These are phyloP conservation scores for Metarhizium humberi DNA, from an alignment of 2,329 filamentous ascomycete species.

Conservation along the genomic window DNA sequence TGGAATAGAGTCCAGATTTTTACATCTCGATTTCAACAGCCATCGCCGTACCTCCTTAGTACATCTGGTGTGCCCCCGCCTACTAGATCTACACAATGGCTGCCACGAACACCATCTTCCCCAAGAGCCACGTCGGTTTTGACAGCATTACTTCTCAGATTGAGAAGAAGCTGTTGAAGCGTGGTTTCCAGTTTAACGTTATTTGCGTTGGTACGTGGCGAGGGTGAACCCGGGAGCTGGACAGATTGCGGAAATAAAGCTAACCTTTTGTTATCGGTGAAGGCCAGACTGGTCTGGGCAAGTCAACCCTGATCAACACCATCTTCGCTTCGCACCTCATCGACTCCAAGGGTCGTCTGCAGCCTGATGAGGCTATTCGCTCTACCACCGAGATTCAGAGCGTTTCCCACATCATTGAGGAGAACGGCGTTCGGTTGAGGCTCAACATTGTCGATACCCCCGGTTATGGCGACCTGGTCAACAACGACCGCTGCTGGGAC, in stretches of 20 bases:
- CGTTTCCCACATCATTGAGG: slow-evolving; percentile 97
- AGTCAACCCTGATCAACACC: slow-evolving; percentile 99
- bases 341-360: slow-evolving; percentile 92
- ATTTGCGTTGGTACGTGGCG: slow-evolving; percentile 87
- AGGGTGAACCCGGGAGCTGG: slow-evolving; percentile 2
- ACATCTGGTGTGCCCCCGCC: slow-evolving; percentile 6
- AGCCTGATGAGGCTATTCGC: slow-evolving; percentile 86
- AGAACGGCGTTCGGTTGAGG: slow-evolving; percentile 94
- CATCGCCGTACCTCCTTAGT: slow-evolving; percentile 4
- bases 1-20: slow-evolving; percentile 19
- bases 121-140: slow-evolving; percentile 98
- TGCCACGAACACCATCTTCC: slow-evolving; percentile 65
- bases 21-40: slow-evolving; percentile 17
- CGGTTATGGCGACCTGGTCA: slow-evolving; percentile 96
- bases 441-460: slow-evolving; percentile 99
- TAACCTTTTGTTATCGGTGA: slow-evolving; percentile 12
- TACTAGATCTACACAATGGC: slow-evolving; percentile 53
- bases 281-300: slow-evolving; percentile 98
- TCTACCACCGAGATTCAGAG: slow-evolving; percentile 97
- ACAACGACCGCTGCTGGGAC: slow-evolving; percentile 99
- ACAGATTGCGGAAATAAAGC: slow-evolving; percentile 1
- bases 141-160: slow-evolving; percentile 99
- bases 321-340: slow-evolving; percentile 99
- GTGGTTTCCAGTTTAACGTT: slow-evolving; percentile 99
- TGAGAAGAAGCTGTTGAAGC: slow-evolving; percentile 98